These are phyloP conservation scores for Wickerhamiella cacticola DNA, from an alignment of 805 yeast genomes.

Conservation along the genomic window DNA sequence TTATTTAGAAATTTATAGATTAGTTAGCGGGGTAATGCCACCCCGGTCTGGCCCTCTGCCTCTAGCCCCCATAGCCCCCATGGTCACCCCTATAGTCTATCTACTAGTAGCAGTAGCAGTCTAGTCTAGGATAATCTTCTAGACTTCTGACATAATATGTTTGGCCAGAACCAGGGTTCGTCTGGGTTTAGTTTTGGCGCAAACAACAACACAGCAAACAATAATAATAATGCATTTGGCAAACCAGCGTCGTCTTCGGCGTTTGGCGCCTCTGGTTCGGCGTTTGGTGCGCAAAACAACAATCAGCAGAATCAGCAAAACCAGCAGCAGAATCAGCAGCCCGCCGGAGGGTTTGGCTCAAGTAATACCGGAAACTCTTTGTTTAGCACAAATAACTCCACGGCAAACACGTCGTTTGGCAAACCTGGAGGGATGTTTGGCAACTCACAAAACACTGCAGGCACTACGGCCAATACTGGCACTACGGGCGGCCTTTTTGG, in stretches of 20 bases:
- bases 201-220: constrained; percentile 9
- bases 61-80: no score
- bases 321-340: constrained; percentile 15
- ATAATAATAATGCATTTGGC: constrained; percentile 18
- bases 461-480: background rate
- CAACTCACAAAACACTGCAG: constrained; percentile 6
- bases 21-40: no score
- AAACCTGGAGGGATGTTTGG: constrained; percentile 22
- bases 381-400: background rate
- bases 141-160: constrained; percentile 2
- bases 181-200: constrained; percentile 19
- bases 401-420: constrained; percentile 4
- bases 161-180: constrained; percentile 11
- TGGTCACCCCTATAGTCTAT: no score
- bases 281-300: constrained; percentile 17
- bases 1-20: no score
- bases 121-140: no score
- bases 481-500: background rate
- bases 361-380: constrained; percentile 19
- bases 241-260: constrained; percentile 14
- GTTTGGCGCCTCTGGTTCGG: constrained; percentile 11
- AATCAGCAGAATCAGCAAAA: constrained; percentile 12
- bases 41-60: no score
- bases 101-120: no score
- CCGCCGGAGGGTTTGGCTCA: constrained; percentile 28